phyloP scores from a whole-genome alignment of 2,329 filamentous ascomycete species.

The Balansia obtecta region DNA sequence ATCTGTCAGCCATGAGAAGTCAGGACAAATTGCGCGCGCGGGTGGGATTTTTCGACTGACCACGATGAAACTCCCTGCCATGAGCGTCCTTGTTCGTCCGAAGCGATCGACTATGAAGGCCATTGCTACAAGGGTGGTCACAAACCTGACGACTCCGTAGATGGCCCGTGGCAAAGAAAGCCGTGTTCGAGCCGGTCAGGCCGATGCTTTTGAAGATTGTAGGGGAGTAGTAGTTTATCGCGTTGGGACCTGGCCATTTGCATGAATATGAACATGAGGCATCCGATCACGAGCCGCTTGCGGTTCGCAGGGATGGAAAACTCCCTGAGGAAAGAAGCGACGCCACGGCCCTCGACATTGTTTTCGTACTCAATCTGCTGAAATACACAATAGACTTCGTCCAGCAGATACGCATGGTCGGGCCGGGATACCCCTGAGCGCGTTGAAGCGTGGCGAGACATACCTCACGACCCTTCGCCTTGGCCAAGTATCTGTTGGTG shows the following conservation, averaged over 20 bases:
- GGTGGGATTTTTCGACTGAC: constrained; percentile 12
- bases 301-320: background rate
- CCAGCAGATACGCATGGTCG: constrained; percentile 24
- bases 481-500: background rate
- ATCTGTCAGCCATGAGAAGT: background rate
- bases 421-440: constrained; percentile 11
- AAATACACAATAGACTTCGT: constrained; percentile 44
- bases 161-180: constrained; percentile 28
- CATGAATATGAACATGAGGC: constrained; percentile 19
- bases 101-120: constrained; percentile 8
- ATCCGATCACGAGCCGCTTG: background rate
- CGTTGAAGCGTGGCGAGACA: background rate
- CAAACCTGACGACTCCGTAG: constrained; percentile 26
- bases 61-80: constrained; percentile 24
- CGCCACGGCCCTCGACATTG: background rate
- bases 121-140: constrained; percentile 17
- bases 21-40: background rate
- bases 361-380: constrained; percentile 38
- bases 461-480: background rate
- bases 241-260: constrained; percentile 35
- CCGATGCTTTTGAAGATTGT: constrained; percentile 26
- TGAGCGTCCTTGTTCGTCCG: constrained; percentile 34
- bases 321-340: background rate
- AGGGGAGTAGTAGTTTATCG: constrained; percentile 45
- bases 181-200: constrained; percentile 16